Evolutionary conservation across 345 rosid genomes (phyloP).

Genomic region (Streptanthus diversifolius): DNA sequence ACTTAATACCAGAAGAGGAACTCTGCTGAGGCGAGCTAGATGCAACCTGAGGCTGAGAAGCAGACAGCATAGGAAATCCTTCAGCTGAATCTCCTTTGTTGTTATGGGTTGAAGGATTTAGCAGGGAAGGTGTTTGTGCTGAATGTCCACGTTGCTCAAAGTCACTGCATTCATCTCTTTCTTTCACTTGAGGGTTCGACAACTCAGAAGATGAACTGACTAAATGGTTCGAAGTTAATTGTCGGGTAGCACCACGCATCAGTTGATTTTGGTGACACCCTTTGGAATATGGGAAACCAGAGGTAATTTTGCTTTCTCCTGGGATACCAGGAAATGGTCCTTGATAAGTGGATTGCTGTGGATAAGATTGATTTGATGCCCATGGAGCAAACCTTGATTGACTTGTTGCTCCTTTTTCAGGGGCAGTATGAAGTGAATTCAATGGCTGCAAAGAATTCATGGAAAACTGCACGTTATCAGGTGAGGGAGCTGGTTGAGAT

Average conservation of each 20-base stretch:
- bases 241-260: constrained; percentile 38
- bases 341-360: constrained; percentile 43
- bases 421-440: constrained; percentile 31
- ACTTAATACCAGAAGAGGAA: constrained; percentile 37
- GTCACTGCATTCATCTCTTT: constrained; percentile 40
- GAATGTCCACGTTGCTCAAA: constrained; percentile 47
- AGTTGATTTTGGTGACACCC: constrained; percentile 44
- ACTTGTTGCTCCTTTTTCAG: constrained; percentile 44
- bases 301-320: constrained; percentile 39
- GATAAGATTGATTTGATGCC: constrained; percentile 40
- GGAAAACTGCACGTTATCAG: constrained; percentile 39
- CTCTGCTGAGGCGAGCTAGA: constrained; percentile 43
- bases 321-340: constrained; percentile 38
- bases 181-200: constrained; percentile 41
- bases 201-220: constrained; percentile 37
- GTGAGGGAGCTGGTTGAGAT: constrained; percentile 51
- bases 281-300: constrained; percentile 51
- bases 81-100: constrained; percentile 36
- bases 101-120: constrained; percentile 30
- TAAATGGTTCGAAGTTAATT: constrained; percentile 30
- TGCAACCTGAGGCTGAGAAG: constrained; percentile 37
- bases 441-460: constrained; percentile 37
- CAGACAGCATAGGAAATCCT: constrained; percentile 43
- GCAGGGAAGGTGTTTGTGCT: constrained; percentile 38
- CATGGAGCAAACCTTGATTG: constrained; percentile 45